phyloP scores from a whole-genome alignment of 2,329 filamentous ascomycete genomes.

The Curvularia hawaiiensis region DNA sequence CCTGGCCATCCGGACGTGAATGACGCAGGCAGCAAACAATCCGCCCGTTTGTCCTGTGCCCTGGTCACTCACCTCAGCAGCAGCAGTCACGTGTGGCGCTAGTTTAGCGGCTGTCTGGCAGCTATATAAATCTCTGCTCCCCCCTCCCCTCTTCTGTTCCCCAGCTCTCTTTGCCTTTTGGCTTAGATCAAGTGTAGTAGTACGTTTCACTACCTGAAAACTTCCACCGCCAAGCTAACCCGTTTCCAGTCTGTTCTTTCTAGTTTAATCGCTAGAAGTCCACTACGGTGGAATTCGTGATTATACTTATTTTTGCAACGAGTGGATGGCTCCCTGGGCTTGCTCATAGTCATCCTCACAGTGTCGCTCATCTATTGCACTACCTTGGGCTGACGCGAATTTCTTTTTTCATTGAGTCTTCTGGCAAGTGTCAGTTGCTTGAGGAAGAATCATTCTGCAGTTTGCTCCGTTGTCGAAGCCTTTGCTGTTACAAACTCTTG shows the following conservation, averaged over 20 bases:
- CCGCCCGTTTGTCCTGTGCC: not conserved
- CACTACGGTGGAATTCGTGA: too few relatives aligned
- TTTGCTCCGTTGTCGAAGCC: too few relatives aligned
- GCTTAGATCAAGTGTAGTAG: slow-evolving; percentile 13
- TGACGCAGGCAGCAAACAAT: too few relatives aligned
- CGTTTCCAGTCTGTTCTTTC: slow-evolving; percentile 11
- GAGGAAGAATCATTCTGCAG: too few relatives aligned
- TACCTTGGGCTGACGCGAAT: too few relatives aligned
- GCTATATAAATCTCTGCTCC: not conserved
- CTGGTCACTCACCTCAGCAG: not conserved
- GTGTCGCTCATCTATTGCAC: not conserved
- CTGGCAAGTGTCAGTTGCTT: not conserved
- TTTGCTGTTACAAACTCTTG: too few relatives aligned
- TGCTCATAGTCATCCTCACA: slow-evolving; percentile 5
- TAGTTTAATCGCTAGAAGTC: slow-evolving; percentile 4
- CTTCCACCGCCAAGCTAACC: too few relatives aligned
- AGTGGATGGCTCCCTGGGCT: slow-evolving; percentile 3
- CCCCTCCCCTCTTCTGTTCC: not conserved
- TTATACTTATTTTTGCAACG: slow-evolving; percentile 6
- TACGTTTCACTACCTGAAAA: too few relatives aligned
- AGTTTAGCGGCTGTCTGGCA: not conserved
- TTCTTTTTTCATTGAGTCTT: not conserved
- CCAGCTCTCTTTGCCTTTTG: slow-evolving; percentile 12
- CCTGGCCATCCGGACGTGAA: too few relatives aligned
- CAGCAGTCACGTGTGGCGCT: not conserved